Conservation (phyloP, 148 eudicot genomes). For the Vaccinium myrtillus region DNA sequence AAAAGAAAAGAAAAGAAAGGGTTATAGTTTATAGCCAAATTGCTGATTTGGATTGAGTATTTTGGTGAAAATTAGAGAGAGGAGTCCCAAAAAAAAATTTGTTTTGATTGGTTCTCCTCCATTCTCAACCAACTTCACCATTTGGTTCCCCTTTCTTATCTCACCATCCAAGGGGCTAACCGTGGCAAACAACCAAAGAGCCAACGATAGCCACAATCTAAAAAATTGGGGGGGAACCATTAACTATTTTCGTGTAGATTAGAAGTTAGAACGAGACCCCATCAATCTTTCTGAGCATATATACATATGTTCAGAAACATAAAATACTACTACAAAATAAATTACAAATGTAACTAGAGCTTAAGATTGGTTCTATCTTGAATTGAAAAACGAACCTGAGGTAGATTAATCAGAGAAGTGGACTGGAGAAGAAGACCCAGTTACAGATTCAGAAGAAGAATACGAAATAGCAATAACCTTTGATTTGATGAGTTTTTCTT, state of each 20-base stretch:
- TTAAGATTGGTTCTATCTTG: not conserved
- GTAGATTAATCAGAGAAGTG: not conserved
- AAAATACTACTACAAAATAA: too few species aligned
- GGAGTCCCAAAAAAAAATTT: too few species aligned
- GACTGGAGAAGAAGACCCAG: not conserved
- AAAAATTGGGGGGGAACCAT: not conserved
- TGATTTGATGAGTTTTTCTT: not conserved
- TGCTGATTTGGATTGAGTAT: too few species aligned
- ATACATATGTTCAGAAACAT: not conserved
- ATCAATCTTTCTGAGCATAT: not conserved
- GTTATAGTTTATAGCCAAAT: not conserved
- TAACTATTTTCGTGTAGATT: not conserved
- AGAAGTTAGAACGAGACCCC: not conserved
- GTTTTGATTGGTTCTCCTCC: too few species aligned
- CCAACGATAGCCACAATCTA: not conserved
- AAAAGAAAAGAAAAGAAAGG: not conserved
- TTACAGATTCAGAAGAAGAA: not conserved
- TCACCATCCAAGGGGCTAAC: not conserved
- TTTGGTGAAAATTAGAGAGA: too few species aligned
- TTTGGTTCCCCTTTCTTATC: too few species aligned
- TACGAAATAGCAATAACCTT: not conserved
- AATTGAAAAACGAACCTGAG: conserved; percentile 9
- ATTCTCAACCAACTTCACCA: too few species aligned
- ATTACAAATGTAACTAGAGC: not conserved
- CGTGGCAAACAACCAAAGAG: not conserved